Conservation (phyloP, 1,284 basidiomycete species). For the Gomphus bonarii region DNA sequence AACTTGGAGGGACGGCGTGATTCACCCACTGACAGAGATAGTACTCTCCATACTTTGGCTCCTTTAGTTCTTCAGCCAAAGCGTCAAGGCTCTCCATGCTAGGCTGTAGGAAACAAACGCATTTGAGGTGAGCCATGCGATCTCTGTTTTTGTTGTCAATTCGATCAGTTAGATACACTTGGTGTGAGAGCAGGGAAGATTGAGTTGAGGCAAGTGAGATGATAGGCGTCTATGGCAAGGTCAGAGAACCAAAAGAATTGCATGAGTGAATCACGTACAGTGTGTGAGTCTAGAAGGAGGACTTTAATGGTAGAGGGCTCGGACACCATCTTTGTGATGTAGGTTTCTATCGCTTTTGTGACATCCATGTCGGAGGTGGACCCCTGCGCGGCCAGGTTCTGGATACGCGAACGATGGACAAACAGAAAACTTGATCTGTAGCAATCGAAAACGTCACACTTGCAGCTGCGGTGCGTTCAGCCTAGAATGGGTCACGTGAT, state of each 20-base stretch:
- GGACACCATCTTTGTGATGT: constrained; percentile 85
- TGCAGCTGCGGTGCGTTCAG: too few relatives aligned
- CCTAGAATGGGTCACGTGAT: too few relatives aligned
- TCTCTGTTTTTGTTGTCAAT: constrained; percentile 89
- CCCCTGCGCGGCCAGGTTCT: background rate
- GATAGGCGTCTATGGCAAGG: constrained; percentile 74
- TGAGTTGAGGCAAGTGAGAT: constrained; percentile 94
- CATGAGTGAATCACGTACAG: constrained; percentile 40
- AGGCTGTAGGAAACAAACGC: constrained; percentile 86
- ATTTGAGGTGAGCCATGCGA: constrained; percentile 92
- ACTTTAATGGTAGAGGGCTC: constrained; percentile 92
- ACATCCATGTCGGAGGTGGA: constrained; percentile 65
- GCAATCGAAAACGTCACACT: too few relatives aligned
- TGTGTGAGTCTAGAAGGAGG: constrained; percentile 90
- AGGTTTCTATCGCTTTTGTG: constrained; percentile 89
- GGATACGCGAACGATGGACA: background rate
- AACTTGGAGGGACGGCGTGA: constrained; percentile 23
- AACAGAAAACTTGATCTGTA: too few relatives aligned
- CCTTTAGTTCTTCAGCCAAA: constrained; percentile 74
- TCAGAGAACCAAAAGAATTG: constrained; percentile 5
- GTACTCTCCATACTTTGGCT: constrained; percentile 94
- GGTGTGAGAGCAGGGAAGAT: constrained; percentile 87
- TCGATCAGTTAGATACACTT: constrained; percentile 96
- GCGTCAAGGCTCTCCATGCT: constrained; percentile 74
- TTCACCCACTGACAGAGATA: constrained; percentile 89